These are phyloP conservation scores for Selaginella moellendorffii DNA, from an alignment of 75 land plant species.

Conservation along the genomic window DNA sequence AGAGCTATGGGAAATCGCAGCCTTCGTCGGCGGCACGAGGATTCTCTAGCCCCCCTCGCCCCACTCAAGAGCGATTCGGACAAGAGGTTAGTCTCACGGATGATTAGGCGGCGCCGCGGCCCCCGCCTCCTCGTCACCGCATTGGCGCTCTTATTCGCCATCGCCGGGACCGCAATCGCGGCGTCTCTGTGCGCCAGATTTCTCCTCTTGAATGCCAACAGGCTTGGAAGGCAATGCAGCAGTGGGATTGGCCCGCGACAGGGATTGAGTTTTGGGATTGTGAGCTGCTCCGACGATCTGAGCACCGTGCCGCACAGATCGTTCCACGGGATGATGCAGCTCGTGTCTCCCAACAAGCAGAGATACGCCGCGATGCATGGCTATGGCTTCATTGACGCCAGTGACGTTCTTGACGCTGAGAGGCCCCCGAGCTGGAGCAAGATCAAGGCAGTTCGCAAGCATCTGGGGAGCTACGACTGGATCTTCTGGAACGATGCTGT, in stretches of 20 bases:
- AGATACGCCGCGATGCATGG: neutral
- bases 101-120: too few species aligned
- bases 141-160: too few species aligned
- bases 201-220: neutral
- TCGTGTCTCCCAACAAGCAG: slow-evolving; percentile 1
- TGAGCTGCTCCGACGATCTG: slow-evolving; percentile 4
- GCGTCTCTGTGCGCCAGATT: too few species aligned
- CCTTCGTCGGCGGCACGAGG: too few species aligned
- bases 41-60: too few species aligned
- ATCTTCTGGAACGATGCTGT: slow-evolving; percentile 10
- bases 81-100: too few species aligned
- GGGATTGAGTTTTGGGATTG: slow-evolving; percentile 3
- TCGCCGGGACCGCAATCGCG: too few species aligned
- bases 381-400: slow-evolving; percentile 3
- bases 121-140: too few species aligned
- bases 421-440: slow-evolving; percentile 8
- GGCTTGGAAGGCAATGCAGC: neutral
- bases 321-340: slow-evolving; percentile 2
- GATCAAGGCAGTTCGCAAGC: slow-evolving; percentile 7
- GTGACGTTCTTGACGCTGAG: neutral
- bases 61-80: too few species aligned
- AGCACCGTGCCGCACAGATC: neutral
- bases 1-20: too few species aligned
- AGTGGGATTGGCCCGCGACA: too few species aligned
- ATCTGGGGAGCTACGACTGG: slow-evolving; percentile 3